Evolutionary conservation across 1,139 yeast species (phyloP), one percentile per base, ranked within the genome.

Genomic region (Arxiozyma bovina): DNA sequence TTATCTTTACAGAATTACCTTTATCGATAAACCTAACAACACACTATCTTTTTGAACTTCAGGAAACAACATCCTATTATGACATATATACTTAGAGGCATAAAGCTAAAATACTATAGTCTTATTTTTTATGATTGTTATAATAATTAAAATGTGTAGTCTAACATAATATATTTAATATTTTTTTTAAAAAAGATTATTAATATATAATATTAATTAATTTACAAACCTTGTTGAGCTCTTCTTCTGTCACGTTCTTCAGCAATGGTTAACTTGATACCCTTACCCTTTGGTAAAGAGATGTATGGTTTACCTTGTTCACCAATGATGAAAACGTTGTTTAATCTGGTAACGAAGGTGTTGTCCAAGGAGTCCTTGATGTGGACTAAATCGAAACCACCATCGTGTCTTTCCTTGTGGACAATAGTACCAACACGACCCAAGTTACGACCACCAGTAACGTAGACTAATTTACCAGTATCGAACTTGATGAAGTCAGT

Each of bases 181-280:
- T 25, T 18, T 27, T 30, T 25, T 41, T 45, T 30, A 42, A 51
- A 23, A 27, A 34, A 46, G 34, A 25, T 42, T 48, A 52, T 34
- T 27, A 34, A 50, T 44, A 45, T 42, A 45, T 44, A 45, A 45
- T 45, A 38, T 50, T 46, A 49, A 49, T 45, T 50, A 52, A 52
- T 58, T 66, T 67, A 67, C 63, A 68, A 67, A 65, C 70, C 70
- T 60, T 69, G 75, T 77, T 83, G 86, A 73, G 89, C 86, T 84
- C 94, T 85, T 82, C 88, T 85, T 85, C 96, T 87, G 91, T 93
- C 99, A 83, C 99, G 91, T 85, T 93, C 99, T 82, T 93, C 99
- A 74, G 98, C 82, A 76, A 91, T 90, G 72, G 96, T 78, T 75
- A 93, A 86, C 83, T 91, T 93, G 78, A 93, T 87, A 87, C 99